phyloP scores from a whole-genome alignment of 352 stramenopile genomes.

The Pythium diclinum region DNA sequence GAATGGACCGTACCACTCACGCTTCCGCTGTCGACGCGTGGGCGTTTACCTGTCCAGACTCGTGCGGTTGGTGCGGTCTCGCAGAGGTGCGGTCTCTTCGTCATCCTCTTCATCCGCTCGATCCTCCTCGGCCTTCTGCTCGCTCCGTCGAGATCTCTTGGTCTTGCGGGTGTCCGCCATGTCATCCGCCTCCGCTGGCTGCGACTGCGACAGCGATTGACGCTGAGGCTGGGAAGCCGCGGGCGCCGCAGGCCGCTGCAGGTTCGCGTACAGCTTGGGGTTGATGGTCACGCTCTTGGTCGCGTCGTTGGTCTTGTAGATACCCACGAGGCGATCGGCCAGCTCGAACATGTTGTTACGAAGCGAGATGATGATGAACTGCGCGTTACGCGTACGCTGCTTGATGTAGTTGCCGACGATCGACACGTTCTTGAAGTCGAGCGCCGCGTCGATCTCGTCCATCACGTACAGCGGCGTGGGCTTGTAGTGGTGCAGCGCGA shows the following conservation, averaged over 20 bases:
- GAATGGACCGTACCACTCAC: neutral
- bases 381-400: slow-evolving; percentile 97
- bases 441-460: slow-evolving; percentile 92
- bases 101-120: slow-evolving; percentile 5
- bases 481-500: slow-evolving; percentile 99
- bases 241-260: slow-evolving; percentile 13
- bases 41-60: slow-evolving; percentile 7
- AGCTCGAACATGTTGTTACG: slow-evolving; percentile 99
- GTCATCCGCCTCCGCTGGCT: slow-evolving; percentile 11
- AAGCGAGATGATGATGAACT: slow-evolving; percentile 99
- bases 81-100: slow-evolving; percentile 12
- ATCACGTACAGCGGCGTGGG: slow-evolving; percentile 99
- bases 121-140: slow-evolving; percentile 9
- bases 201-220: slow-evolving; percentile 2
- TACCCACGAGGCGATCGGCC: slow-evolving; percentile 97
- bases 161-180: slow-evolving; percentile 13
- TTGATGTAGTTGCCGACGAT: slow-evolving; percentile 99
- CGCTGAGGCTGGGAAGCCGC: neutral
- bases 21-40: neutral
- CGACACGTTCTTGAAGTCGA: slow-evolving; percentile 99
- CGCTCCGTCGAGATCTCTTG: slow-evolving; percentile 23
- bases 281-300: slow-evolving; percentile 99
- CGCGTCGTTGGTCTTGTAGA: slow-evolving; percentile 99
- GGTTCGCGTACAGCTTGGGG: slow-evolving; percentile 84
- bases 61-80: slow-evolving; percentile 23